Evolutionary conservation across 73 alveolate genomes (phyloP).

Genomic region (Paraurostyla sp.): DNA sequence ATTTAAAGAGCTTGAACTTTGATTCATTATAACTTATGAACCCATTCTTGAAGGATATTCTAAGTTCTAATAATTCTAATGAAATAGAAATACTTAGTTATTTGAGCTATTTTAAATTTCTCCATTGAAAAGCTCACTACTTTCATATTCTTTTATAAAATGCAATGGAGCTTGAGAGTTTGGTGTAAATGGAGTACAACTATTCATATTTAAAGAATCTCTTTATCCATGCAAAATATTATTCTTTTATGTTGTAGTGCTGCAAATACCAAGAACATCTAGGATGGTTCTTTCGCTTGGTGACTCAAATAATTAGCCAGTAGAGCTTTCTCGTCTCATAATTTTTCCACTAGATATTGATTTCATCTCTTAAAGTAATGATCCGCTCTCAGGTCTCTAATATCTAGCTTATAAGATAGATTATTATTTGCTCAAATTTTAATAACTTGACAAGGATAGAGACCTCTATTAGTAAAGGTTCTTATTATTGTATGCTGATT

Average conservation of each 20-base stretch:
- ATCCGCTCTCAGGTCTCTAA: conserved; percentile 39
- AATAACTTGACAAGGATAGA: conserved; percentile 6
- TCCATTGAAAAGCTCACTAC: conserved; percentile 1
- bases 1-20: conserved; percentile 6
- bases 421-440: neutral
- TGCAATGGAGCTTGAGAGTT: neutral
- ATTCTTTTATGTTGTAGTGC: neutral
- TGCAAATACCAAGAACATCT: conserved; percentile 43
- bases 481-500: neutral
- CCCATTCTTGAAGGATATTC: conserved; percentile 23
- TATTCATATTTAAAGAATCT: neutral
- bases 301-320: conserved; percentile 19
- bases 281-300: conserved; percentile 50
- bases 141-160: neutral
- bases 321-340: conserved; percentile 18
- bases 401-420: neutral
- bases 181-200: neutral
- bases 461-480: conserved; percentile 1
- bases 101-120: neutral
- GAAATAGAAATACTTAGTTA: neutral
- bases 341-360: conserved; percentile 41
- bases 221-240: neutral
- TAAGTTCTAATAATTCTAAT: neutral
- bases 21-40: neutral
- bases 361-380: neutral